Base-by-base conservation (phyloP, 331 rosid genomes). In the Dryas integrifolia region DNA sequence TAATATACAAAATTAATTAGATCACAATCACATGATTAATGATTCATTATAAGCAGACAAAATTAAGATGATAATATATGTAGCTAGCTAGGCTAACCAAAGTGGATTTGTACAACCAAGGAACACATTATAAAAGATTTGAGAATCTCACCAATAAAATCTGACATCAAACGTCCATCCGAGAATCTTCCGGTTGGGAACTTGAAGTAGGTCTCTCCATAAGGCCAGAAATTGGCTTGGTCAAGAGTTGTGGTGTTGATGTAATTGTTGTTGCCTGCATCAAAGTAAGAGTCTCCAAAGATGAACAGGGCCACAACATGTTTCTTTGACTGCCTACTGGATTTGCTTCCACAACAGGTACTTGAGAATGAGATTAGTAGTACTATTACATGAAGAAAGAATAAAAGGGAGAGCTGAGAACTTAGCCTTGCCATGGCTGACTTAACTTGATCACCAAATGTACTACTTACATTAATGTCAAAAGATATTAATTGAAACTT, bases 141-240 rank as follows among this genome's bases (percentile, higher is more conserved):
- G 68, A n/a, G 58, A 18, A 79, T 70, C 80, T 79, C 70, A 93
- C 98, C 96, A 5, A 93, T 80, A 76, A 91, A 93, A 83, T 93
- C 98, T 1, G 96, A 75, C 3, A 93, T 11, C 83, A 93, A 80
- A 8, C 98, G 89, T 43, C 98, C 98, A 69, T 93, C 97, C 63
- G 95, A 91, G 78, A 93, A 93, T 75, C 98, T 82, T 4, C 97
- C 97, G 0, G 97, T 93, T 0, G 98, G 95, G 63, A 86, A 87
- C 3, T 83, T 69, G 81, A 90, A 93, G 84, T 69, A 86, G 21
- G 94, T 87, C 71, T 86, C 80, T 3, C 98, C 97, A 9, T 91
- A 93, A 24, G 98, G 98, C 87, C 80, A 86, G 92, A 93, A 91
- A 74, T 91, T 91, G 15, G 97, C 98, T 81, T 89, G 98, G 83